Conservation (phyloP, 208 protist genomes). For the Trypanosoma caninum region DNA sequence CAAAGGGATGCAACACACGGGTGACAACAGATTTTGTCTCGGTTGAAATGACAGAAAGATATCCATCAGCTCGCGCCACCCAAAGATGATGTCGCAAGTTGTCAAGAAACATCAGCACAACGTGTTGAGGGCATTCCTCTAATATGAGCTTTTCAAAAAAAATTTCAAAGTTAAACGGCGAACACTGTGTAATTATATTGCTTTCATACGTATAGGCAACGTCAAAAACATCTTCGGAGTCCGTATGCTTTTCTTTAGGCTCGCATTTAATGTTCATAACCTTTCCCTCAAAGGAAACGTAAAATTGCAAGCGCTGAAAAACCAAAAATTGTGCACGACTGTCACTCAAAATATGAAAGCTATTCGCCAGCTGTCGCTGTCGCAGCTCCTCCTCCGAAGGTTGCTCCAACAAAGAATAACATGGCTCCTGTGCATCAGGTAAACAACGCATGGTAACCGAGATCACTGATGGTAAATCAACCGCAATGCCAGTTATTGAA, state of each 20-base stretch:
- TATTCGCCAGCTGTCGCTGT: slow-evolving; percentile 63
- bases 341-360: slow-evolving; percentile 69
- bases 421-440: slow-evolving; percentile 38
- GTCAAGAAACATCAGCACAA: slow-evolving; percentile 67
- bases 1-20: slow-evolving; percentile 64
- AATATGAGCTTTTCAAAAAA: slow-evolving; percentile 50
- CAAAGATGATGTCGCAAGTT: slow-evolving; percentile 44
- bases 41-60: slow-evolving; percentile 70
- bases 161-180: slow-evolving; percentile 41
- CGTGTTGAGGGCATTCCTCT: slow-evolving; percentile 72
- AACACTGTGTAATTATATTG: slow-evolving; percentile 25
- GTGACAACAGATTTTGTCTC: slow-evolving; percentile 56
- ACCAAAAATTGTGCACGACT: slow-evolving; percentile 78
- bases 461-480: slow-evolving; percentile 56
- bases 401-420: slow-evolving; percentile 62
- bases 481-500: slow-evolving; percentile 65
- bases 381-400: slow-evolving; percentile 62
- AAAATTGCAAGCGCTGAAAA: slow-evolving; percentile 70
- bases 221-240: not conserved
- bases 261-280: slow-evolving; percentile 62
- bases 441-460: slow-evolving; percentile 63
- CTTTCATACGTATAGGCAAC: slow-evolving; percentile 11
- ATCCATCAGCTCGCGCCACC: slow-evolving; percentile 75
- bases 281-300: slow-evolving; percentile 69
- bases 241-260: slow-evolving; percentile 36